Percentiles rank a stretch among this genome's conserved stretches.
phyloP scores from a whole-genome alignment of 2,329 filamentous ascomycete genomes.

The Polytolypa hystricis region DNA sequence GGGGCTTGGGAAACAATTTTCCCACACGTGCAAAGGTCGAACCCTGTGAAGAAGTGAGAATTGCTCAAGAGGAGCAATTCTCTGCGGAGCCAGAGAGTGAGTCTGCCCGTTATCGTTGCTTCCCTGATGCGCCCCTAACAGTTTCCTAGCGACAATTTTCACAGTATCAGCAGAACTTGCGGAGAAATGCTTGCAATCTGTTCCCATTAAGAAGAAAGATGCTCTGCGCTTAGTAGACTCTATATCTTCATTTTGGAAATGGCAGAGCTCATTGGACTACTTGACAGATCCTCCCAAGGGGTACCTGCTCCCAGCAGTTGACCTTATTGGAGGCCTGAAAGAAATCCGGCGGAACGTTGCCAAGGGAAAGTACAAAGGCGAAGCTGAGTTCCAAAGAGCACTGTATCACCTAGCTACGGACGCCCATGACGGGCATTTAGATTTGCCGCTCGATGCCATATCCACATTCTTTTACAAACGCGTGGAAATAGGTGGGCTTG shows the following conservation, averaged over 20 bases:
- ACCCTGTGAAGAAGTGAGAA: slow-evolving; percentile 2
- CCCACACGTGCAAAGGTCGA: not conserved
- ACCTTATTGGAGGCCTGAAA: slow-evolving; percentile 38
- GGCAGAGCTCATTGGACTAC: slow-evolving; percentile 17
- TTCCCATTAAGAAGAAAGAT: slow-evolving; percentile 15
- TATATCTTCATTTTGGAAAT: slow-evolving; percentile 14
- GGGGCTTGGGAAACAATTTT: not conserved
- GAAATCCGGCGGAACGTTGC: slow-evolving; percentile 35
- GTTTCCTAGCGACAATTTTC: slow-evolving; percentile 5
- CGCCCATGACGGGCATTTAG: slow-evolving; percentile 52
- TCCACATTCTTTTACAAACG: slow-evolving; percentile 40
- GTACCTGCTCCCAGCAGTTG: slow-evolving; percentile 40
- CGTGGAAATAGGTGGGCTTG: slow-evolving; percentile 44
- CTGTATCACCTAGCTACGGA: slow-evolving; percentile 43
- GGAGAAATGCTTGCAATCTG: slow-evolving; percentile 14
- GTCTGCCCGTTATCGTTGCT: not conserved
- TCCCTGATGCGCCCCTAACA: not conserved
- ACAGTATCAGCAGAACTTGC: slow-evolving; percentile 11
- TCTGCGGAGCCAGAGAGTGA: not conserved
- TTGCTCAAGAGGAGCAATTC: not conserved
- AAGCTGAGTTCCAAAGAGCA: slow-evolving; percentile 46
- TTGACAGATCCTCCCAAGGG: slow-evolving; percentile 36
- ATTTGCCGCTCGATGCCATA: slow-evolving; percentile 13
- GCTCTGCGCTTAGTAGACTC: slow-evolving; percentile 15
- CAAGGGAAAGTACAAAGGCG: slow-evolving; percentile 36